Base-by-base conservation (phyloP, 306 rosid species). In the Hylodesmum podocarpum region DNA sequence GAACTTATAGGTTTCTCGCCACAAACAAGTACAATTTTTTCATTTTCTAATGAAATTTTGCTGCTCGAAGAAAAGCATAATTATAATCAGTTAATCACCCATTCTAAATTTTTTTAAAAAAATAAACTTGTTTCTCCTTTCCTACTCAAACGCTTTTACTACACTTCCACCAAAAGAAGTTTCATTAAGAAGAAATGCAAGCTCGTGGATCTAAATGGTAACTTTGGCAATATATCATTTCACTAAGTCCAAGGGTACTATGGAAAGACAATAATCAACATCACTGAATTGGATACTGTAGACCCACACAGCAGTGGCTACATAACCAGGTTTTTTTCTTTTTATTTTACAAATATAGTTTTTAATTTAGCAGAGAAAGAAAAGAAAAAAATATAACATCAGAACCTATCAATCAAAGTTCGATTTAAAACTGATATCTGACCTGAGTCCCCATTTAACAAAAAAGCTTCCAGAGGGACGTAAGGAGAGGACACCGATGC, bases 381-480 rank as follows among this genome's bases (percentile, higher is more conserved):
- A 15, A 22, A 34, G 13, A 4, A 15, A 7, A 73, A 65, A 57
- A 46, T n/a, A 0, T 6, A 59, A 4, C 13, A 33, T 54, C 22
- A 65, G 58, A 55, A 27, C 73, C 66, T 46, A 72, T 81, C 75
- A 84, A 80, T 72, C 78, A 87, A 88, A 81, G 85, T 86, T 79
- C 93, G 80, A 75, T 89, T 91, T 75, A 96, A 31, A 66, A 96
- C 87, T 22, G 96, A 96, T 55, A 96, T 84, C 87, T 85, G 89
- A 73, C 99, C 94, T 37, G 99, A 89, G 70, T 96, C 98, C 8
- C 98, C 99, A 44, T 96, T 89, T 81, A 96, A 86, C 86, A 96
- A 83, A 94, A 96, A 92, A 79, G 91, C 96, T 85, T 96, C 98
- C 80, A 92, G 82, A 13, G 99, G 99, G 31, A 89, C 89, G 65